Conservation (phyloP, 2,329 filamentous ascomycete species). For the Fusarium sp. region DNA sequence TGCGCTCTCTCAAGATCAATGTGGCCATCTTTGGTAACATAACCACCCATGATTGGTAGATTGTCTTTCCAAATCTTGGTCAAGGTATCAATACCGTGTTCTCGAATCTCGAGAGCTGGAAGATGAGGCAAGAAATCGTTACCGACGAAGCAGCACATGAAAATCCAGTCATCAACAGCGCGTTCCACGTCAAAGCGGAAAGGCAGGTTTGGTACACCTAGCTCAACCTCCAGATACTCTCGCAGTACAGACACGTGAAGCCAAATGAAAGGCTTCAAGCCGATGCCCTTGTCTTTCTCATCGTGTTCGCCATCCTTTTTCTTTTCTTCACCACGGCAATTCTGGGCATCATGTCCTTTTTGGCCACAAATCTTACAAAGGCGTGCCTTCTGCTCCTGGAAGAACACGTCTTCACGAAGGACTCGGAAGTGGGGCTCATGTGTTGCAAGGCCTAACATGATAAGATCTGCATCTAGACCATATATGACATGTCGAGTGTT, state of each 20-base stretch:
- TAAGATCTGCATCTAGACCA: conserved; percentile 95
- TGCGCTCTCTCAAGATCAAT: conserved; percentile 91
- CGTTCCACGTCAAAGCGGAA: conserved; percentile 95
- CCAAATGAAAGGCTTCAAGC: conserved; percentile 97
- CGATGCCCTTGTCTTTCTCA: conserved; percentile 78
- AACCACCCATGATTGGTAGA: conserved; percentile 90
- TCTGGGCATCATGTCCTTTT: conserved; percentile 88
- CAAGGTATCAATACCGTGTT: conserved; percentile 96
- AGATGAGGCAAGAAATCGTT: conserved; percentile 98
- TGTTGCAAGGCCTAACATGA: conserved; percentile 97
- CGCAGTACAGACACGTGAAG: conserved; percentile 91
- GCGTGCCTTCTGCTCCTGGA: conserved; percentile 85
- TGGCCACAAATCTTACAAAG: conserved; percentile 92
- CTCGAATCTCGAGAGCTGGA: conserved; percentile 95
- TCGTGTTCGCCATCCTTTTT: conserved; percentile 83
- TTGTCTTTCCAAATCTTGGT: conserved; percentile 98
- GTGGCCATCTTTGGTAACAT: conserved; percentile 93
- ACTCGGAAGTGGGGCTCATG: conserved; percentile 98
- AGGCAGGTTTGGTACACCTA: conserved; percentile 83
- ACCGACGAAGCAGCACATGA: conserved; percentile 98
- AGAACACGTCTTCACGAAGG: conserved; percentile 95
- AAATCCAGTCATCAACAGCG: conserved; percentile 97
- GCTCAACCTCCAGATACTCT: conserved; percentile 92
- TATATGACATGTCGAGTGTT: conserved; percentile 99
- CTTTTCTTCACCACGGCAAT: conserved; percentile 84